Evolutionary conservation across 192 early-diverging fungal genomes (phyloP).

Genomic region (Allomyces arbusculus): DNA sequence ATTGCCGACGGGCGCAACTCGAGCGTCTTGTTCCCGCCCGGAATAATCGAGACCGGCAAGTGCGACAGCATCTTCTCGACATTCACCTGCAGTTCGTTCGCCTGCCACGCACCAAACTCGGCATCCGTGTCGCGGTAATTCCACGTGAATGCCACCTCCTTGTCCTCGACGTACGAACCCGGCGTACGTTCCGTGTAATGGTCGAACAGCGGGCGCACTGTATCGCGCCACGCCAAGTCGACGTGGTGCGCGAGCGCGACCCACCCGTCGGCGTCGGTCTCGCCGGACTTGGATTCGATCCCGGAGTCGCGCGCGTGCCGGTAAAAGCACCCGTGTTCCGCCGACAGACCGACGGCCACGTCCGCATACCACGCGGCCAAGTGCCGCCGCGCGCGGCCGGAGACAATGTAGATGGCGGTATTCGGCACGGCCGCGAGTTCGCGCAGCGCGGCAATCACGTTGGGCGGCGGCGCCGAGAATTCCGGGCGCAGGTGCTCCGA

Average conservation of each 20-base stretch:
- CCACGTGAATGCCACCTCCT: conserved; percentile 97
- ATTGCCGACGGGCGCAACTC: conserved; percentile 83
- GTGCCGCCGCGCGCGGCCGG: conserved; percentile 71
- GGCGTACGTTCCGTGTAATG: conserved; percentile 97
- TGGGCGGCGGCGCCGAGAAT: conserved; percentile 71
- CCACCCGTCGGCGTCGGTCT: conserved; percentile 51
- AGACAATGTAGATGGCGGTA: conserved; percentile 86
- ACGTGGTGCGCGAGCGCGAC: conserved; percentile 68
- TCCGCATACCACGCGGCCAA: conserved; percentile 82
- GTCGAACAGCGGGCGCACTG: conserved; percentile 83
- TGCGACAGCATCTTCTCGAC: conserved; percentile 86
- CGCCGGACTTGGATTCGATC: not conserved
- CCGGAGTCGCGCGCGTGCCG: conserved; percentile 27
- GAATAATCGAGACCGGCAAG: conserved; percentile 78
- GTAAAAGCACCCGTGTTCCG: conserved; percentile 98
- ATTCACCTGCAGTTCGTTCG: conserved; percentile 91
- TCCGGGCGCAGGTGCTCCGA: conserved; percentile 70
- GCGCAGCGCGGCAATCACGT: conserved; percentile 46
- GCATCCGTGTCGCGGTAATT: conserved; percentile 88
- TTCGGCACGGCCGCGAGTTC: conserved; percentile 50
- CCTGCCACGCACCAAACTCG: conserved; percentile 95
- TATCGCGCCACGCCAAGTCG: conserved; percentile 77
- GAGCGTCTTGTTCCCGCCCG: conserved; percentile 79
- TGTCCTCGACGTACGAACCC: conserved; percentile 93
- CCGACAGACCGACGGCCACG: conserved; percentile 71